Evolutionary conservation across 2,329 filamentous ascomycete genomes (phyloP).

Genomic region (Fusarium praegraminearum): DNA sequence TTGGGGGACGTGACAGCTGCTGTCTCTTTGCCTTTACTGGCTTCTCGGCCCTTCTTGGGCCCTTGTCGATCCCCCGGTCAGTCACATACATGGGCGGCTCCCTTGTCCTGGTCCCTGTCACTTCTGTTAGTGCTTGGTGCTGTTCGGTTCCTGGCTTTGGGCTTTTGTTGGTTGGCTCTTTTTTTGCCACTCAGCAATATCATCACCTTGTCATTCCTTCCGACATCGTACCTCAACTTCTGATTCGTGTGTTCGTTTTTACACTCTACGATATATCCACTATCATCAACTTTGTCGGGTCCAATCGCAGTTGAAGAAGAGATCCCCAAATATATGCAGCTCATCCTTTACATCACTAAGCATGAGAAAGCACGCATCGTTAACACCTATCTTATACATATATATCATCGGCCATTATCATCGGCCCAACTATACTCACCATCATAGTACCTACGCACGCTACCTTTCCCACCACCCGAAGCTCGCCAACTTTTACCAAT

Average conservation of each 20-base stretch:
- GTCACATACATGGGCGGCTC: slow-evolving; percentile 29
- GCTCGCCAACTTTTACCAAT: slow-evolving; percentile 2
- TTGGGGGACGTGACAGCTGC: slow-evolving; percentile 29
- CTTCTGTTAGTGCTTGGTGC: slow-evolving; percentile 23
- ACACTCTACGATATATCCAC: slow-evolving; percentile 19
- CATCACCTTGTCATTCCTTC: slow-evolving; percentile 21
- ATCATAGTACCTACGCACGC: not conserved
- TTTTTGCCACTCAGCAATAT: slow-evolving; percentile 42
- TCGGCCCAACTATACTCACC: slow-evolving; percentile 21
- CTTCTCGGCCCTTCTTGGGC: slow-evolving; percentile 45
- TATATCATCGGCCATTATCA: slow-evolving; percentile 12
- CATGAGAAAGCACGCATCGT: not conserved
- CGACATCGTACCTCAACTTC: slow-evolving; percentile 15
- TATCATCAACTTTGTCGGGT: slow-evolving; percentile 24
- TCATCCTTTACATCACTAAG: slow-evolving; percentile 12
- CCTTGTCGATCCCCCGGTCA: slow-evolving; percentile 29
- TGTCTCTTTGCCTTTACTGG: slow-evolving; percentile 44
- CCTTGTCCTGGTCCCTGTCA: slow-evolving; percentile 31
- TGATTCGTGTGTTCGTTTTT: slow-evolving; percentile 37
- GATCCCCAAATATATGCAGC: slow-evolving; percentile 23
- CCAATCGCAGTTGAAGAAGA: slow-evolving; percentile 32
- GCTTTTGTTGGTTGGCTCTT: slow-evolving; percentile 20
- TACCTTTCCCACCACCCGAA: not conserved
- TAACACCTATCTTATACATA: slow-evolving; percentile 12
- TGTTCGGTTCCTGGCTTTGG: slow-evolving; percentile 17